phyloP scores from a whole-genome alignment of 805 yeast species.

The Dipodascus albidus region DNA sequence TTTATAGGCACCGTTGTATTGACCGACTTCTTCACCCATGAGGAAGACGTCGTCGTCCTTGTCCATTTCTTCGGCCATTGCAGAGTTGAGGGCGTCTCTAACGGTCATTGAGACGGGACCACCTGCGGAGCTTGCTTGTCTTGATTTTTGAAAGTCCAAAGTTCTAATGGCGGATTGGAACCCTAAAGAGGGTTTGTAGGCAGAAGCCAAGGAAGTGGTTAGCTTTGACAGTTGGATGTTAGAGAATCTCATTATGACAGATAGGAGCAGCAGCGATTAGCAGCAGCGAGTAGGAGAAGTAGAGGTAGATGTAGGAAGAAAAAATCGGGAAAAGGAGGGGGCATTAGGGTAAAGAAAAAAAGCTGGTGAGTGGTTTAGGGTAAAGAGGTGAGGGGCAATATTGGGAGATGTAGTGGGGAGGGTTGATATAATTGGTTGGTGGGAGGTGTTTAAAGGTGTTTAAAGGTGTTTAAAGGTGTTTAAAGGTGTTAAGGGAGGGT shows the following conservation, averaged over 20 bases:
- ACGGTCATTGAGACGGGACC: constrained; percentile 53
- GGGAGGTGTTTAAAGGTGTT: no score
- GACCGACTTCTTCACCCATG: constrained; percentile 99
- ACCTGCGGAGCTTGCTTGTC: constrained; percentile 20
- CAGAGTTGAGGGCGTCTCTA: constrained; percentile 92
- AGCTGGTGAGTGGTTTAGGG: neutral
- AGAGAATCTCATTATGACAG: neutral
- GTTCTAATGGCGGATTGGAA: constrained; percentile 23
- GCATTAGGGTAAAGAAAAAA: neutral
- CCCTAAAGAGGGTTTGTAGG: constrained; percentile 4
- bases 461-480: no score
- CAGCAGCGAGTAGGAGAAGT: neutral
- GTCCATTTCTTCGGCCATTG: constrained; percentile 95
- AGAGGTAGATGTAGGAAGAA: neutral
- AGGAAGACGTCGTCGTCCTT: constrained; percentile 87
- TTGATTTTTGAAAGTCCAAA: constrained; percentile 17
- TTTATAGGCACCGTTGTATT: constrained; percentile 98
- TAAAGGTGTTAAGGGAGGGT: no score
- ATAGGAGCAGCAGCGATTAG: neutral
- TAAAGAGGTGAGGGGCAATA: neutral
- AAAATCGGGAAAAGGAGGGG: neutral
- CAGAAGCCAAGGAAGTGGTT: neutral
- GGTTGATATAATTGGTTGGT: neutral
- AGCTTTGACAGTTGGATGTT: neutral
- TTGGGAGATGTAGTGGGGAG: neutral